Conservation (phyloP, 345 rosid species). For the Populus ilicifolia region DNA sequence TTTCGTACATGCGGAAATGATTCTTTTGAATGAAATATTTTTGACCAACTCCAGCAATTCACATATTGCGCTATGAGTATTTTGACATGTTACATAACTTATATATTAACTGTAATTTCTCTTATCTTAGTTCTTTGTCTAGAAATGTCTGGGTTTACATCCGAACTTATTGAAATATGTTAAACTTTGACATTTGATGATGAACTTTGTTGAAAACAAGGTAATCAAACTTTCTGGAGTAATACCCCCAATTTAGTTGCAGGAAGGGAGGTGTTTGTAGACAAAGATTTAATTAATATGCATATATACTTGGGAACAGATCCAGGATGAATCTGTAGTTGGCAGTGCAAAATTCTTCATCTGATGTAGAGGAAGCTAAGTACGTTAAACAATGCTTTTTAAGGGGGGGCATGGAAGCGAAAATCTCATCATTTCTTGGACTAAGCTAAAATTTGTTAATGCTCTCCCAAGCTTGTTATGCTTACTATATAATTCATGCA, state of each 20-base stretch:
- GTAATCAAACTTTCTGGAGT: background rate
- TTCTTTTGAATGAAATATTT: conserved; percentile 18
- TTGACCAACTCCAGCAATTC: background rate
- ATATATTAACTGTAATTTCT: background rate
- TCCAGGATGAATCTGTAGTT: background rate
- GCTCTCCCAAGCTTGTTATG: background rate
- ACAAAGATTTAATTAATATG: background rate
- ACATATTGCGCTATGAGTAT: background rate
- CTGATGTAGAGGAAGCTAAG: background rate
- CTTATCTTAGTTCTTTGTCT: background rate
- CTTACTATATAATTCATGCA: too few species aligned
- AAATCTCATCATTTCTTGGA: background rate
- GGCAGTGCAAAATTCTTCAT: background rate
- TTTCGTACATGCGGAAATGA: conserved; percentile 15
- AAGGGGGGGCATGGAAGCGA: background rate
- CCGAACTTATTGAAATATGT: background rate
- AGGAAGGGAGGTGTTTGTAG: background rate
- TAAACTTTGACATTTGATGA: background rate
- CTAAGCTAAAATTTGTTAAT: background rate
- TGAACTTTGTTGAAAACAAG: background rate
- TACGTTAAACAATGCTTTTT: background rate
- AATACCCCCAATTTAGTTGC: background rate
- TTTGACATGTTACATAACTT: background rate
- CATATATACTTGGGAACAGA: background rate
- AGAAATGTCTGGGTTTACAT: background rate